phyloP scores from a whole-genome alignment of 371 early-diverging fungal genomes.

The Apophysomyces variabilis region DNA sequence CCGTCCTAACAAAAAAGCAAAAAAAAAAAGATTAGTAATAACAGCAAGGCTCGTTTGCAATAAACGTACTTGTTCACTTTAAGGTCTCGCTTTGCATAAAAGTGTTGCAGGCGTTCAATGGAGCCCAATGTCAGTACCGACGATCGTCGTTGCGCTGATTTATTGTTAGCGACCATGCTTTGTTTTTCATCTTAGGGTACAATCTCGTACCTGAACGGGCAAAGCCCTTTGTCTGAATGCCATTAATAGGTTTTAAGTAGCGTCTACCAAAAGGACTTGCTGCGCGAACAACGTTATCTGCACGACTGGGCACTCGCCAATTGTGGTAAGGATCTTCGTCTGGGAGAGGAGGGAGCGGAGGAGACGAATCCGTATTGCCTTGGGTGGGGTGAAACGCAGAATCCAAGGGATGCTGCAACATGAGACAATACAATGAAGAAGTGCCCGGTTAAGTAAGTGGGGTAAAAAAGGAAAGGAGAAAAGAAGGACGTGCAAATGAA shows the following conservation, averaged over 20 bases:
- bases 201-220: slow-evolving; percentile 48
- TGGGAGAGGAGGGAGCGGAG: slow-evolving; percentile 1
- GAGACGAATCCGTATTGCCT: neutral
- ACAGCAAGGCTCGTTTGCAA: too few relatives aligned
- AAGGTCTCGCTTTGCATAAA: slow-evolving; percentile 51
- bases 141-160: slow-evolving; percentile 48
- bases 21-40: too few relatives aligned
- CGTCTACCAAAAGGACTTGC: slow-evolving; percentile 47
- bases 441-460: neutral
- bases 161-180: neutral
- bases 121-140: slow-evolving; percentile 54
- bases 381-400: slow-evolving; percentile 9
- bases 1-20: slow-evolving; percentile 25
- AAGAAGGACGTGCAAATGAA: slow-evolving; percentile 9
- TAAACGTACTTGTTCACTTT: slow-evolving; percentile 52
- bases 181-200: neutral
- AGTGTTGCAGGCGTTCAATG: slow-evolving; percentile 53
- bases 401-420: slow-evolving; percentile 18
- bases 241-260: slow-evolving; percentile 49
- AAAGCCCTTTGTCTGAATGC: slow-evolving; percentile 54
- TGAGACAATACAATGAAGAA: slow-evolving; percentile 7
- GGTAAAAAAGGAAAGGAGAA: slow-evolving; percentile 11
- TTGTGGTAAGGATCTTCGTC: slow-evolving; percentile 11
- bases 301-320: slow-evolving; percentile 7
- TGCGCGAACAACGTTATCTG: slow-evolving; percentile 38